A percentile compares a stretch with the other conserved stretches of the same genome.
Conservation (phyloP, 2,329 filamentous ascomycete genomes). For the Mycosphaerella sp. region DNA sequence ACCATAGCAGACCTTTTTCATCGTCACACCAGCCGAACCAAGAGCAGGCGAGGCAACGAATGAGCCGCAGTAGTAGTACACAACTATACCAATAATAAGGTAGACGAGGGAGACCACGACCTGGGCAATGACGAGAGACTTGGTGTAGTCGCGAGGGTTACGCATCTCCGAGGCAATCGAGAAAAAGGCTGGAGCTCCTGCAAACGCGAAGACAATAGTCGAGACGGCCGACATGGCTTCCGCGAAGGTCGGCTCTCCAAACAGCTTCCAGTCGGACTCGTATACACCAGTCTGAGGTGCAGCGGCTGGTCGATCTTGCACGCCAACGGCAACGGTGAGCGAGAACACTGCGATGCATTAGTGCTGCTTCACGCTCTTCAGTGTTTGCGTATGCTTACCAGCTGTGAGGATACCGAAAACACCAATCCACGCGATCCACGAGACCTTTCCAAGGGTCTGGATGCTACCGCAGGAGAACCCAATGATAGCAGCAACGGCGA, state of each 20-base stretch:
- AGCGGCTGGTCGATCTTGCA: slow-evolving; percentile 34
- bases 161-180: slow-evolving; percentile 39
- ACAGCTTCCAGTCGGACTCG: slow-evolving; percentile 31
- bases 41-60: slow-evolving; percentile 46
- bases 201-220: slow-evolving; percentile 42
- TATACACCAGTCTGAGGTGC: slow-evolving; percentile 30
- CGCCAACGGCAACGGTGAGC: slow-evolving; percentile 33
- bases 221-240: slow-evolving; percentile 56
- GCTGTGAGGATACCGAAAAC: slow-evolving; percentile 24
- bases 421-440: slow-evolving; percentile 36
- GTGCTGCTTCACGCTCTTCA: background rate
- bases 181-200: slow-evolving; percentile 37
- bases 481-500: slow-evolving; percentile 39
- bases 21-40: slow-evolving; percentile 39
- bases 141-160: slow-evolving; percentile 33
- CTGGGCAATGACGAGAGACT: slow-evolving; percentile 31
- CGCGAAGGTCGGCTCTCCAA: slow-evolving; percentile 35
- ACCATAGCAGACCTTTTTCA: slow-evolving; percentile 46
- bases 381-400: slow-evolving; percentile 1
- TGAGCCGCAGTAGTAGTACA: slow-evolving; percentile 46
- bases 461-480: slow-evolving; percentile 36
- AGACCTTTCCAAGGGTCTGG: slow-evolving; percentile 33
- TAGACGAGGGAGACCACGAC: slow-evolving; percentile 29
- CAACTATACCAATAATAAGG: slow-evolving; percentile 37
- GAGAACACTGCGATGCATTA: slow-evolving; percentile 22